Evolutionary conservation across 306 rosid species (phyloP).

Genomic region (Crotalaria pallida): DNA sequence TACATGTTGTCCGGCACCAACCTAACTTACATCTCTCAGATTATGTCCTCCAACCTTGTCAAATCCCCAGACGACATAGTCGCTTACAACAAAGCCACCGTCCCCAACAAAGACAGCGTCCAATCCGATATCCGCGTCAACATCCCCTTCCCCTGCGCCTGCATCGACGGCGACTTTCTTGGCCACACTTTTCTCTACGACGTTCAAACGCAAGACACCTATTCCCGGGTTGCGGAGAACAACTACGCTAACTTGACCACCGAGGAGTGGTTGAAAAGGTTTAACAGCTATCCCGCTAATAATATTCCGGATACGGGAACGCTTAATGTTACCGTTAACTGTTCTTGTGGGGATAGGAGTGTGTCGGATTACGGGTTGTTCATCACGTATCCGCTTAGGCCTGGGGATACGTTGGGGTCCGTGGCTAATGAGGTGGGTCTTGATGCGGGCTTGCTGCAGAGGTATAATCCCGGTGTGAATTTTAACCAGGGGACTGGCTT

Average conservation of each 20-base stretch:
- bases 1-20: neutral
- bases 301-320: slow-evolving; percentile 35
- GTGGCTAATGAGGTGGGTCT: slow-evolving; percentile 8
- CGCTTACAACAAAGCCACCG: slow-evolving; percentile 35
- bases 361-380: slow-evolving; percentile 62
- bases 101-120: slow-evolving; percentile 38
- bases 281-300: slow-evolving; percentile 29
- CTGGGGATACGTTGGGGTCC: slow-evolving; percentile 33
- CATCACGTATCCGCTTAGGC: slow-evolving; percentile 60
- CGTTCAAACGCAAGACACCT: slow-evolving; percentile 32
- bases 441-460: slow-evolving; percentile 35
- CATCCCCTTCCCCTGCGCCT: slow-evolving; percentile 59
- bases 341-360: slow-evolving; percentile 60
- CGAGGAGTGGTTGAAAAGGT: slow-evolving; percentile 33
- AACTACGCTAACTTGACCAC: slow-evolving; percentile 54
- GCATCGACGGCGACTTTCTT: slow-evolving; percentile 39
- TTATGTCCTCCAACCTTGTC: slow-evolving; percentile 20
- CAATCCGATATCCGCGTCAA: slow-evolving; percentile 19
- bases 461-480: slow-evolving; percentile 56
- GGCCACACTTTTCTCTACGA: slow-evolving; percentile 50
- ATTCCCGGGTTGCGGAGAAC: slow-evolving; percentile 9
- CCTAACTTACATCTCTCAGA: slow-evolving; percentile 22
- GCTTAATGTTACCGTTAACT: slow-evolving; percentile 57
- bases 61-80: slow-evolving; percentile 25
- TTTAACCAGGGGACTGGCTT: slow-evolving; percentile 58